Percentiles rank a stretch among this genome's conserved stretches.
Evolutionary conservation across 768 basidiomycete genomes (phyloP).

Genomic region (Chalciporus piperatus): DNA sequence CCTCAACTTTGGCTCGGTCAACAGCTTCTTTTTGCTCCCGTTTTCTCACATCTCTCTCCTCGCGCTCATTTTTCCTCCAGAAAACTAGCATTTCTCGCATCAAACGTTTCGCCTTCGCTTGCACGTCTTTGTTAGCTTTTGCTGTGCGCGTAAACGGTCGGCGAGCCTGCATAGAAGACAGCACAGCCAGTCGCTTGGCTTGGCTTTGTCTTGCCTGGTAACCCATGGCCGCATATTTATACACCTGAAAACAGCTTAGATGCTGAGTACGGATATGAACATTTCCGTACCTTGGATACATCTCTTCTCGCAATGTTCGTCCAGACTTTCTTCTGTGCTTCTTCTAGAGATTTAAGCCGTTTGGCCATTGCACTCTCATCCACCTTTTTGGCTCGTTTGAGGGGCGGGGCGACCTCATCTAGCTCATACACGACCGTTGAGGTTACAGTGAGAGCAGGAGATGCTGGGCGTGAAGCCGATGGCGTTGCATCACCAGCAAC

Average conservation of each 20-base stretch:
- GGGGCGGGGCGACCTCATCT: conserved; percentile 63
- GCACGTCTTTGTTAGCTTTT: conserved; percentile 78
- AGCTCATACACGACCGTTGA: conserved; percentile 70
- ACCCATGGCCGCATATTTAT: conserved; percentile 70
- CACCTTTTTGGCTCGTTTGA: conserved; percentile 75
- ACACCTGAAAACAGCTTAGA: conserved; percentile 50
- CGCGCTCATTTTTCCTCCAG: conserved; percentile 98
- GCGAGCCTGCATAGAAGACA: conserved; percentile 75
- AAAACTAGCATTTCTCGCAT: conserved; percentile 97
- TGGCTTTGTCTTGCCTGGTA: conserved; percentile 67
- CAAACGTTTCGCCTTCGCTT: conserved; percentile 80
- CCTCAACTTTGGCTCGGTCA: conserved; percentile 84
- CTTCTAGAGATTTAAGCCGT: conserved; percentile 74
- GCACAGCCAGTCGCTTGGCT: conserved; percentile 70
- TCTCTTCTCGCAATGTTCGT: conserved; percentile 82
- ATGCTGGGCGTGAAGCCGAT: conserved; percentile 63
- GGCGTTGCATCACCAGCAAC: conserved; percentile 72
- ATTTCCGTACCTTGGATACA: conserved; percentile 65
- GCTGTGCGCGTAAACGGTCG: conserved; percentile 71
- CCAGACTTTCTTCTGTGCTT: conserved; percentile 87
- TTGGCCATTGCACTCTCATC: conserved; percentile 72
- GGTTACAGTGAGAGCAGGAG: conserved; percentile 53
- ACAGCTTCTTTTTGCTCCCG: conserved; percentile 93
- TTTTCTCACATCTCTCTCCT: conserved; percentile 88
- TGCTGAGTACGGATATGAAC: neutral